These are phyloP conservation scores for Ascosphaera apis DNA, from an alignment of 2,329 filamentous ascomycete genomes.

Conservation along the genomic window DNA sequence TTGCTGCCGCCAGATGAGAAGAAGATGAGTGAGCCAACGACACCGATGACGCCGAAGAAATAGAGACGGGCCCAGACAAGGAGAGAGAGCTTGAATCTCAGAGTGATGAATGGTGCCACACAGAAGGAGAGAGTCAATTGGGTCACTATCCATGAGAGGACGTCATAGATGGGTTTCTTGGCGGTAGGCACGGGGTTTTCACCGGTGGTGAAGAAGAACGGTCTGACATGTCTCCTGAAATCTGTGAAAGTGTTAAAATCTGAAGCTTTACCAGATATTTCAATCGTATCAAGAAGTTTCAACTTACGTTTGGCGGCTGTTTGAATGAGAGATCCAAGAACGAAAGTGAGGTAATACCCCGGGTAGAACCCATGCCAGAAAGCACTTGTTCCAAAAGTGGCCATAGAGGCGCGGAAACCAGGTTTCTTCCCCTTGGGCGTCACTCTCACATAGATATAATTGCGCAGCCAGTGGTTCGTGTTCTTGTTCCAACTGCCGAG, in stretches of 20 bases:
- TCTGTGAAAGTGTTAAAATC: slow-evolving; percentile 29
- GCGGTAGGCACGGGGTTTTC: slow-evolving; percentile 44
- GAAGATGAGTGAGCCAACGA: slow-evolving; percentile 41
- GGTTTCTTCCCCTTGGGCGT: slow-evolving; percentile 92
- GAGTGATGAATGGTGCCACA: slow-evolving; percentile 64
- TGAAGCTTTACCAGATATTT: neutral
- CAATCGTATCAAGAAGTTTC: neutral
- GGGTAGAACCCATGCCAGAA: slow-evolving; percentile 98
- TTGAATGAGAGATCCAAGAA: slow-evolving; percentile 77
- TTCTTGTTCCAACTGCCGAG: slow-evolving; percentile 96
- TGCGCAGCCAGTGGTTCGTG: slow-evolving; percentile 87
- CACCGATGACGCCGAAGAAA: slow-evolving; percentile 60
- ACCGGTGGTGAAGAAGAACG: slow-evolving; percentile 62
- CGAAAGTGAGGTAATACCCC: slow-evolving; percentile 79
- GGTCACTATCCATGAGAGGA: slow-evolving; percentile 50
- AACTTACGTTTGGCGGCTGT: slow-evolving; percentile 77
- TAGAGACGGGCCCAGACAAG: slow-evolving; percentile 66
- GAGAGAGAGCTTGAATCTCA: slow-evolving; percentile 47
- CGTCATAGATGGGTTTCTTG: slow-evolving; percentile 69
- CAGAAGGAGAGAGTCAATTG: slow-evolving; percentile 68
- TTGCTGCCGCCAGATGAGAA: slow-evolving; percentile 60
- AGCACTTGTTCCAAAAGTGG: slow-evolving; percentile 82
- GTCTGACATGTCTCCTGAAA: slow-evolving; percentile 67
- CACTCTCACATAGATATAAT: slow-evolving; percentile 87
- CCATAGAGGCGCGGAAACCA: slow-evolving; percentile 80